Conservation (phyloP, 1,284 basidiomycete species). For the Abortiporus biennis region DNA sequence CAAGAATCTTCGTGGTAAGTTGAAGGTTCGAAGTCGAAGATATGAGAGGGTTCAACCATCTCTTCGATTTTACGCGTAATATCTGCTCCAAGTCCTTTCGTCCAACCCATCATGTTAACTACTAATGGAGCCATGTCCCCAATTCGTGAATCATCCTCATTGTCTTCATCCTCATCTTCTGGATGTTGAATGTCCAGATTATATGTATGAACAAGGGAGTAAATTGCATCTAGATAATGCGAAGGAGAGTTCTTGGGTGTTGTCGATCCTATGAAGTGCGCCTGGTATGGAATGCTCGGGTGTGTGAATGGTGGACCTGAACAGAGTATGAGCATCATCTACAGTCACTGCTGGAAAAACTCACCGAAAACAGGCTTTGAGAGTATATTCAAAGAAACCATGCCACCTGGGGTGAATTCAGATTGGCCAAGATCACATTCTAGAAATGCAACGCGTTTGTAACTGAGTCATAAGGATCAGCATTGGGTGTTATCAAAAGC, state of each 20-base stretch:
- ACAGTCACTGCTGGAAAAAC: conserved; percentile 10
- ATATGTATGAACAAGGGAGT: conserved; percentile 67
- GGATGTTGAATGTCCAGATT: conserved; percentile 63
- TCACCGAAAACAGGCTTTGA: conserved; percentile 66
- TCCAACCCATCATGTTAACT: conserved; percentile 97
- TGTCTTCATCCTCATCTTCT: conserved; percentile 14
- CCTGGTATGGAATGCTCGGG: conserved; percentile 60
- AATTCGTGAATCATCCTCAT: conserved; percentile 32
- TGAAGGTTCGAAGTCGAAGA: conserved; percentile 49
- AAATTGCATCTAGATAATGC: conserved; percentile 71
- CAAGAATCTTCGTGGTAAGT: conserved; percentile 14
- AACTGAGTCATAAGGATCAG: conserved; percentile 33
- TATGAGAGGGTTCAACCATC: conserved; percentile 55
- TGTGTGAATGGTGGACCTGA: conserved; percentile 85
- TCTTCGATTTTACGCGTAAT: conserved; percentile 68
- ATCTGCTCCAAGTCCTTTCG: conserved; percentile 89
- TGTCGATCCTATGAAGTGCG: conserved; percentile 81
- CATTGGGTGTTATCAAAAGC: conserved; percentile 9
- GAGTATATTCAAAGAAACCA: conserved; percentile 77
- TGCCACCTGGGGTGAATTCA: conserved; percentile 86
- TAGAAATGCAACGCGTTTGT: conserved; percentile 77
- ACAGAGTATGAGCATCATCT: neutral
- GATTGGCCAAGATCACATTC: conserved; percentile 94
- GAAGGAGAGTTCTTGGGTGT: conserved; percentile 77
- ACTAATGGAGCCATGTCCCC: conserved; percentile 72